phyloP scores from a whole-genome alignment of 2,329 filamentous ascomycete species.

The Rhytidhysteron rufulum region DNA sequence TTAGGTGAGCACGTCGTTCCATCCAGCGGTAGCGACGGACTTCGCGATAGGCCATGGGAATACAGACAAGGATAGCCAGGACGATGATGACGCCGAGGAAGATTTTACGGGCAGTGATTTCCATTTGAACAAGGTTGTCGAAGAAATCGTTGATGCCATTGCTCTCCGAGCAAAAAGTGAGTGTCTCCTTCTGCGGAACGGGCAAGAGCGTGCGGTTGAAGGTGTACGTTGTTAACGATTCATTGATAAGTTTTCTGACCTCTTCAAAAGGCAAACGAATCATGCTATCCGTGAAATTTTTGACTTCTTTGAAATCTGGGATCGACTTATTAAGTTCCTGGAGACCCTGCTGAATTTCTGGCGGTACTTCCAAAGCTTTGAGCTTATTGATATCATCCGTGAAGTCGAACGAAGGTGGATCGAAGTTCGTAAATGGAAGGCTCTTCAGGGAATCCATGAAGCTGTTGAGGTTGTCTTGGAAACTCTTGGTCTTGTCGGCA shows the following conservation, averaged over 20 bases:
- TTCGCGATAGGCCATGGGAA: constrained; percentile 78
- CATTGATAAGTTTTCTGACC: constrained; percentile 69
- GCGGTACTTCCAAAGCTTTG: constrained; percentile 65
- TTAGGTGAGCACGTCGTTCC: constrained; percentile 63
- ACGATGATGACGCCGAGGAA: constrained; percentile 73
- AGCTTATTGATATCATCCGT: constrained; percentile 62
- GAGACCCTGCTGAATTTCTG: constrained; percentile 65
- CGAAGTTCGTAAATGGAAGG: constrained; percentile 35
- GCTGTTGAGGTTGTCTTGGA: constrained; percentile 34
- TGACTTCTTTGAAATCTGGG: constrained; percentile 77
- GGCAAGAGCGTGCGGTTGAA: constrained; percentile 79
- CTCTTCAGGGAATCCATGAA: constrained; percentile 38
- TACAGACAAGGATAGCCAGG: constrained; percentile 67
- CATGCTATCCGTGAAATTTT: constrained; percentile 73
- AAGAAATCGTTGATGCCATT: constrained; percentile 83
- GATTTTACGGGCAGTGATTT: constrained; percentile 65
- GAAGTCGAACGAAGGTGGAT: constrained; percentile 60
- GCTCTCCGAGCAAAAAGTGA: constrained; percentile 87
- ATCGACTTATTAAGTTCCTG: constrained; percentile 72
- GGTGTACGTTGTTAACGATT: constrained; percentile 66
- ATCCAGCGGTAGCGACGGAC: constrained; percentile 72
- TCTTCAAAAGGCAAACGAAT: constrained; percentile 78
- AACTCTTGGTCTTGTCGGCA: constrained; percentile 32
- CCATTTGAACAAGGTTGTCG: constrained; percentile 61
- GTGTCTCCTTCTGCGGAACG: constrained; percentile 73